Base-by-base conservation (phyloP, 805 yeast species). In the Ogataea pignaliae region DNA sequence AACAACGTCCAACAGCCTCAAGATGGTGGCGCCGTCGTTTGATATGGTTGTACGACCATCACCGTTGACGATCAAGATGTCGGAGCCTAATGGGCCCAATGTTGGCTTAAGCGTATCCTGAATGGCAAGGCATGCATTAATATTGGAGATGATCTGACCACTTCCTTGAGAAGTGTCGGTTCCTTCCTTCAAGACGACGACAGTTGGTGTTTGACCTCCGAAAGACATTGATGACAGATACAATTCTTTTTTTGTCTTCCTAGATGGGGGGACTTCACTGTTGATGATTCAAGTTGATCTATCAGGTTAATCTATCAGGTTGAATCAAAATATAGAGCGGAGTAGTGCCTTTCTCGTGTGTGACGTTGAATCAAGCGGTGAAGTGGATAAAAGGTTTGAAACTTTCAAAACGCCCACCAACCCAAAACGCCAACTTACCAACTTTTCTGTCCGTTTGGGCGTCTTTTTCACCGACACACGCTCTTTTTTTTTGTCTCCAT, bases 11-110 rank as follows among this genome's bases (percentile, higher is more conserved):
- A 93, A 70, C 45, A 93, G 73, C 62, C 85, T 88, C 63, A 93
- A 72, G 56, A 93, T 91, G 2, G 99, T 93, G 34, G 99, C 99
- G 54, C 99, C 99, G 63, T 93, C 99, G 65, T 93, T 93, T 36
- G 99, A 91, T 53, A 93, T 90, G 17, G 98, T 93, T 39, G 98
- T 88, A 56, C 79, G 83, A 43, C 95, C 96, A 57, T 78, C 80
- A 21, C 26, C 26, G 36, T 83, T 81, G 34, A 91, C 97, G 58
- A 93, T 82, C 61, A 93, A 72, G 52, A 91, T 90, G 68, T 93
- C 99, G 30, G 96, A 87, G 21, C 99, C 99, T 56, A 93, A 76
- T 39, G 99, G 99, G 4, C 99, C 99, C 53, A 93, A 74, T 0
- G 99, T 93, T 41, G 98, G 89, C 56, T 85, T 84, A 59, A 93